Base-by-base conservation (phyloP, 2,329 filamentous ascomycete species). In the Pseudopyrenochaeta lycopersici region DNA sequence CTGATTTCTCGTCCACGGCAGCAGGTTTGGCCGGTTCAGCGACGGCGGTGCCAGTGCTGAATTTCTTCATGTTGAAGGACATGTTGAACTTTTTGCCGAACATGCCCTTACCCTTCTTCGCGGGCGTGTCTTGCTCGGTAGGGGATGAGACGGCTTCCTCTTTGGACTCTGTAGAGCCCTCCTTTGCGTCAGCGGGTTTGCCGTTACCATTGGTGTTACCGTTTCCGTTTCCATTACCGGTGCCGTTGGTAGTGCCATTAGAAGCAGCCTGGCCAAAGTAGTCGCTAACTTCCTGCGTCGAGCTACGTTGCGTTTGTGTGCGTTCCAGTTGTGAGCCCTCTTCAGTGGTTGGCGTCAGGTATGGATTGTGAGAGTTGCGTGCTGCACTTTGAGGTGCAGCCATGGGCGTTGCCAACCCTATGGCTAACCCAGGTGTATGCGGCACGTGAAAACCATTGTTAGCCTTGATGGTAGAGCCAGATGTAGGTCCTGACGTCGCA, bases 61-160 rank as follows among this genome's bases (percentile, higher is more conserved):
- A 82, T 76, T 96, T 97, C 80, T 96, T 97, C 67, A 88, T 89
- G 63, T 89, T 88, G 68, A 94, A 92, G 0, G 88, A 87, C 80
- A 85, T 85, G 42, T 90, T 87, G 75, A 96, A 93, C 66, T 91
- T 91, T 78, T 93, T 95, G 38, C 90, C 87, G 72, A 96, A 96
- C 5, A 91, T 80, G 45, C 81, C 78, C 49, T 82, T 88, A 62
- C 86, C 85, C 54, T 68, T 87, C 79, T 74, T 89, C 2, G 68
- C 62, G 10, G 69, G 68, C 1, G 71, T 70, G 27, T 71, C 70
- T 17, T 62, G 53, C 48, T 69, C 75, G 7, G 52, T 86, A 79
- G 49, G 81, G 77, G 74, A 76, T 3, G 68, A 58, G 9, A 69
- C 50, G 10, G 61, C 50, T 32, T 76, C 73, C 23, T 68, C 60